Evolutionary conservation across 2,329 filamentous ascomycete genomes (phyloP).

Genomic region (Fusarium sulawesiense): DNA sequence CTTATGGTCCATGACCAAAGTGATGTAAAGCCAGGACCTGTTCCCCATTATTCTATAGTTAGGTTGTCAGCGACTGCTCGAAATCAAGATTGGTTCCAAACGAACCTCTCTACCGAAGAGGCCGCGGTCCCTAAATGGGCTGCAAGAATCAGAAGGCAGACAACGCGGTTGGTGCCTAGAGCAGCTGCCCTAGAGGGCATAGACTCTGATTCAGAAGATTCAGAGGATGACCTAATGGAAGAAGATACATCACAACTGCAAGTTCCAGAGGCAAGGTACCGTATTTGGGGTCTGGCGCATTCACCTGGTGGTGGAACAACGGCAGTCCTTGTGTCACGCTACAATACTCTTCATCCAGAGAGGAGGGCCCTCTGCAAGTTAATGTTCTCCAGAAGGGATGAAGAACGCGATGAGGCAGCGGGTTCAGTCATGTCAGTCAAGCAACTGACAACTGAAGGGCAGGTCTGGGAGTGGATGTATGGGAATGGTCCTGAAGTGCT

Average conservation of each 20-base stretch:
- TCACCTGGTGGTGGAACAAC: constrained; percentile 65
- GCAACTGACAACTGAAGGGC: constrained; percentile 61
- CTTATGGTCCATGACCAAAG: constrained; percentile 57
- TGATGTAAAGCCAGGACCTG: constrained; percentile 38
- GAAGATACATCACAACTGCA: constrained; percentile 54
- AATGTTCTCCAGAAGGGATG: constrained; percentile 51
- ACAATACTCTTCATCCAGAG: constrained; percentile 62
- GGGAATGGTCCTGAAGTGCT: constrained; percentile 61
- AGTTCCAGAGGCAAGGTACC: constrained; percentile 62
- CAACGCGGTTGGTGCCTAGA: constrained; percentile 58
- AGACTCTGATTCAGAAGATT: constrained; percentile 50
- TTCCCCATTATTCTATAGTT: constrained; percentile 63
- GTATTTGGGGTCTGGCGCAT: constrained; percentile 64
- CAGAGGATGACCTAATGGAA: constrained; percentile 47
- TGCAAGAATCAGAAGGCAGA: constrained; percentile 57
- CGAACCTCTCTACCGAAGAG: constrained; percentile 54
- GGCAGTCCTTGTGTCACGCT: constrained; percentile 62
- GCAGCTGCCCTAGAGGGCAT: constrained; percentile 56
- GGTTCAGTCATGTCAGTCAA: constrained; percentile 1
- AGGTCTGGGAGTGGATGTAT: constrained; percentile 70
- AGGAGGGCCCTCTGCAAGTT: constrained; percentile 54
- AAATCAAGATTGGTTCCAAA: constrained; percentile 66
- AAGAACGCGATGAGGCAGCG: constrained; percentile 16
- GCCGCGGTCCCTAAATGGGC: constrained; percentile 58
- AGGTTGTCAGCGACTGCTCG: constrained; percentile 64